Conservation (phyloP, 2,329 filamentous ascomycete genomes). For the Penicillium sp. region DNA sequence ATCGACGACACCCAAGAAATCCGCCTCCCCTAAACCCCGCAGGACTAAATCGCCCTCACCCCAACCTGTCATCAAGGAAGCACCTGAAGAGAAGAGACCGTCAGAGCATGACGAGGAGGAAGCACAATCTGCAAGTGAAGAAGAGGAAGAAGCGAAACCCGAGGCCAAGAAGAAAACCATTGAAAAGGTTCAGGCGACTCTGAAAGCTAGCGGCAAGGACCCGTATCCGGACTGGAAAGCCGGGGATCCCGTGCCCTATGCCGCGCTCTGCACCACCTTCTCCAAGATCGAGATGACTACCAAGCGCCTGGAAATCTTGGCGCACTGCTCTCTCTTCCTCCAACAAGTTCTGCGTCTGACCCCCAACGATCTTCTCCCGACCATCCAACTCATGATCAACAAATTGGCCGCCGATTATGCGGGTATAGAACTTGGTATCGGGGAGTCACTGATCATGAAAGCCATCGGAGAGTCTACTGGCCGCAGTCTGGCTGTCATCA, state of each 20-base stretch:
- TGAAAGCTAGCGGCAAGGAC: constrained; percentile 68
- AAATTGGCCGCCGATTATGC: constrained; percentile 96
- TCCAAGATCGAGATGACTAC: constrained; percentile 93
- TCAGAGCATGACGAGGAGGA: constrained; percentile 39
- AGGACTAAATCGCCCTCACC: constrained; percentile 21
- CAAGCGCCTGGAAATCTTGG: constrained; percentile 82
- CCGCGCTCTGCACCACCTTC: constrained; percentile 89
- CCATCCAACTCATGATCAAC: constrained; percentile 93
- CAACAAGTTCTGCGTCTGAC: constrained; percentile 92
- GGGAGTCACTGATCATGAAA: constrained; percentile 98
- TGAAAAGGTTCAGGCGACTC: constrained; percentile 74
- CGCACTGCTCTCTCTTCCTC: constrained; percentile 85
- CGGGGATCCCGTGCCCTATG: constrained; percentile 87
- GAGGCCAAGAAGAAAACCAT: constrained; percentile 71
- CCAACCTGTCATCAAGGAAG: constrained; percentile 33
- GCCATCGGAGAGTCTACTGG: constrained; percentile 94
- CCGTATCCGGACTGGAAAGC: constrained; percentile 94
- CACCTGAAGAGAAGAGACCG: constrained; percentile 48
- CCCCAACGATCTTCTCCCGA: constrained; percentile 81
- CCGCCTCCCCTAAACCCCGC: constrained; percentile 15
- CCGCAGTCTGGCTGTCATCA: constrained; percentile 82
- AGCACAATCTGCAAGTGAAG: constrained; percentile 47
- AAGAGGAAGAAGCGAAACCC: constrained; percentile 64
- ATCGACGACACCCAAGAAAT: constrained; percentile 21
- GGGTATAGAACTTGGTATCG: constrained; percentile 95